Evolutionary conservation across 176 grass and related monocot genomes (phyloP).

Genomic region (Avena atlantica): DNA sequence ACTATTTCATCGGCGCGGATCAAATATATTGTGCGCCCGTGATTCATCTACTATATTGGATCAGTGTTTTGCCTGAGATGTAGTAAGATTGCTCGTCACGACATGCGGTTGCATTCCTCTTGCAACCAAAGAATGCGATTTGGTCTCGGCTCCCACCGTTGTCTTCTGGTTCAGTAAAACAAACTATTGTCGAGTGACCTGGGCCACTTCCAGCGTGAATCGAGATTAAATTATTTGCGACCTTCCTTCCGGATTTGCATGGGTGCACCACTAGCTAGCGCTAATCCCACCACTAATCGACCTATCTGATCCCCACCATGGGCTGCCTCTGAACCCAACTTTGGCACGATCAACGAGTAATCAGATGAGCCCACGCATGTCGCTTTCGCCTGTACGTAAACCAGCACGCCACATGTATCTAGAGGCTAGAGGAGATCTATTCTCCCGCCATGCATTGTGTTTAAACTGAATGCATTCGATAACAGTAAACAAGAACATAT

Average conservation of each 20-base stretch:
- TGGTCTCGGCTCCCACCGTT: too few species aligned
- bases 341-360: constrained; percentile 1
- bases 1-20: constrained; percentile 36
- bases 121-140: constrained; percentile 4
- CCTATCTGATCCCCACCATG: constrained; percentile 22
- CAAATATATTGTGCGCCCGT: constrained; percentile 37
- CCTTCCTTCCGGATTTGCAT: too few species aligned
- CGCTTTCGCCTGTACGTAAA: not conserved
- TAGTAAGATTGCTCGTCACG: constrained; percentile 38
- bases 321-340: not conserved
- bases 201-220: not conserved
- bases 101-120: constrained; percentile 21
- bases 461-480: too few species aligned
- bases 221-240: not conserved
- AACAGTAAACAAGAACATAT: too few species aligned
- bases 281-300: constrained; percentile 39
- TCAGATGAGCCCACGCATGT: not conserved
- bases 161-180: too few species aligned
- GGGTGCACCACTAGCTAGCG: not conserved
- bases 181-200: not conserved
- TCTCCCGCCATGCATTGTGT: too few species aligned
- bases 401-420: too few species aligned
- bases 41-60: constrained; percentile 18
- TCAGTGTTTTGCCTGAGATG: constrained; percentile 25
- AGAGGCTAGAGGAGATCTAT: too few species aligned